Evolutionary conservation across 2,329 filamentous ascomycete genomes (phyloP).

Genomic region (Fusarium heterosporum): DNA sequence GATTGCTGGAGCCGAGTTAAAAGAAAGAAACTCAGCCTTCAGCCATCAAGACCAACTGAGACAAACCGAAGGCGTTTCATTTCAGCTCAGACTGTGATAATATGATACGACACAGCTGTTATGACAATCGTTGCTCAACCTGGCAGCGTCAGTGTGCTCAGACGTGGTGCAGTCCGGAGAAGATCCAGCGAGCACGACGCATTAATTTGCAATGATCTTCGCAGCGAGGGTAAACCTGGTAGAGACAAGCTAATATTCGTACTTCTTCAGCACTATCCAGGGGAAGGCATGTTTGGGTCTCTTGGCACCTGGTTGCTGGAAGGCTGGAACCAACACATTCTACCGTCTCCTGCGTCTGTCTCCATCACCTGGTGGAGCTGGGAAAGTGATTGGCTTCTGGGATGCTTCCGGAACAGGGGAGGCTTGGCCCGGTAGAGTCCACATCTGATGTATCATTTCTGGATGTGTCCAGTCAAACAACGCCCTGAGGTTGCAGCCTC

Average conservation of each 20-base stretch:
- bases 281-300: neutral
- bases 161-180: neutral
- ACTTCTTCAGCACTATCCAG: neutral
- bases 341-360: neutral
- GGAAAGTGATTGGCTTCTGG: constrained; percentile 15
- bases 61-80: constrained; percentile 6
- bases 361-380: neutral
- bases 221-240: neutral
- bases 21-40: neutral
- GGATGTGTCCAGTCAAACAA: no score
- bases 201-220: constrained; percentile 1
- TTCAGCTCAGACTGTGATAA: neutral
- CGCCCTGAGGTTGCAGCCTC: neutral
- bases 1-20: constrained; percentile 10
- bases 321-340: neutral
- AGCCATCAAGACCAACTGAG: constrained; percentile 2
- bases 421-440: neutral
- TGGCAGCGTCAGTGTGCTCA: constrained; percentile 7
- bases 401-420: neutral
- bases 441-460: neutral
- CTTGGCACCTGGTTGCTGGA: neutral
- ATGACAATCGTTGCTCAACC: constrained; percentile 9
- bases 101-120: neutral
- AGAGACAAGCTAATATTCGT: neutral
- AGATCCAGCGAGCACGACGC: neutral